Evolutionary conservation across 192 early-diverging fungal genomes (phyloP).

Genomic region (Funneliformis mosseae): DNA sequence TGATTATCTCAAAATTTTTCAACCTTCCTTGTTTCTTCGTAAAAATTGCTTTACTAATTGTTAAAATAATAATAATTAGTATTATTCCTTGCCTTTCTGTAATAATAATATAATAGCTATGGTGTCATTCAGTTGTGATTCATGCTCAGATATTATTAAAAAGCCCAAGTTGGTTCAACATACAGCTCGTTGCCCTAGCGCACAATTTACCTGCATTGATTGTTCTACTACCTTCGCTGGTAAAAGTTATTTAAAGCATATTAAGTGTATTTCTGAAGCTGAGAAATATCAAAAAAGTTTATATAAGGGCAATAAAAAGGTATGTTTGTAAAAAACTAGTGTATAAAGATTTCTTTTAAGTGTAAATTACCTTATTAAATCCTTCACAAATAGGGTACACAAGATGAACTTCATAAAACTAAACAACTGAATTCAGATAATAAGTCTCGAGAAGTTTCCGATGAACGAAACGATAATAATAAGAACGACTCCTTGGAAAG

Average conservation of each 20-base stretch:
- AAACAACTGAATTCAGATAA: neutral
- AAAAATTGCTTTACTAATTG: too few species aligned
- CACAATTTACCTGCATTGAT: conserved; percentile 91
- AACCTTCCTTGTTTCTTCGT: too few species aligned
- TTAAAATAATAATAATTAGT: too few species aligned
- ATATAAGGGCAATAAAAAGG: conserved; percentile 73
- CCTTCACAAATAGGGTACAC: neutral
- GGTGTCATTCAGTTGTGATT: conserved; percentile 16
- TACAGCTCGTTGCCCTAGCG: conserved; percentile 73
- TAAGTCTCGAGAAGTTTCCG: too few species aligned
- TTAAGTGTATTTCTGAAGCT: conserved; percentile 87
- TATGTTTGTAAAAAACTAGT: neutral
- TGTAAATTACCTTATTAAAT: neutral
- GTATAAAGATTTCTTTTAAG: too few species aligned
- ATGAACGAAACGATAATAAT: too few species aligned
- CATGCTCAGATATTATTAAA: conserved; percentile 62
- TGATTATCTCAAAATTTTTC: too few species aligned
- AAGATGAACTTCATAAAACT: neutral
- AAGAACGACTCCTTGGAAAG: neutral
- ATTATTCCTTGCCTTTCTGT: too few species aligned
- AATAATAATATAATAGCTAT: neutral
- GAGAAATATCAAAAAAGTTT: conserved; percentile 92
- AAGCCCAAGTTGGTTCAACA: conserved; percentile 92
- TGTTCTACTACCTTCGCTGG: conserved; percentile 85
- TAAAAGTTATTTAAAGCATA: conserved; percentile 77